Conservation (phyloP, 139 green algal genomes). For the Chlamydomonas schloesseri region DNA sequence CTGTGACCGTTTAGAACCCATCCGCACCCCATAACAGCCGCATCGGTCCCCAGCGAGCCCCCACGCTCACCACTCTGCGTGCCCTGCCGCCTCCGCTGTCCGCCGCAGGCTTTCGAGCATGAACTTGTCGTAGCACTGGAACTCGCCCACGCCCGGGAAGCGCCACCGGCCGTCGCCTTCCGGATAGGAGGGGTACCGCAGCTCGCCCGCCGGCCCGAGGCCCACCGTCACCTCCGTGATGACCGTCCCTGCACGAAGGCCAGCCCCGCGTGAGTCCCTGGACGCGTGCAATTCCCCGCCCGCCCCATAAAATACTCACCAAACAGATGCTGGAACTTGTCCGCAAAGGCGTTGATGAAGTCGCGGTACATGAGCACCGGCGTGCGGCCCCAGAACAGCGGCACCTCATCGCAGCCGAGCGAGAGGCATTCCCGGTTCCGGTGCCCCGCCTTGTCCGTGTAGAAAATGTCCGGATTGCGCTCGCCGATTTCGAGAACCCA, state of each 20-base stretch:
- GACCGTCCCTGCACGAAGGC: constrained; percentile 60
- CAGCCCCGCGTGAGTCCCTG: background rate
- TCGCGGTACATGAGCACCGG: constrained; percentile 94
- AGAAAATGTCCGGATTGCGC: constrained; percentile 95
- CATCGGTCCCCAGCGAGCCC: too few relatives aligned
- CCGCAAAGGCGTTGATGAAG: constrained; percentile 93
- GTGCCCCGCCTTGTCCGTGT: constrained; percentile 89
- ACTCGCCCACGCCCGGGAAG: constrained; percentile 98
- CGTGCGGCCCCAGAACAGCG: constrained; percentile 88
- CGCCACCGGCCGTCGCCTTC: constrained; percentile 94
- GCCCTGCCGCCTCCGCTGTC: constrained; percentile 76
- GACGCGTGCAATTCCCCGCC: too few relatives aligned
- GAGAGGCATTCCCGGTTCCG: constrained; percentile 96
- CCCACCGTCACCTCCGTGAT: constrained; percentile 96
- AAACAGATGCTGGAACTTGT: constrained; percentile 80
- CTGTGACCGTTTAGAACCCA: too few relatives aligned
- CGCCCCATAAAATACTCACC: constrained; percentile 37
- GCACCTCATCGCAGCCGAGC: constrained; percentile 89
- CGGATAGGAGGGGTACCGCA: constrained; percentile 98
- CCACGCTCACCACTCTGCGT: constrained; percentile 85
- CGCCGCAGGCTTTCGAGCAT: constrained; percentile 88
- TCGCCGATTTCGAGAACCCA: constrained; percentile 95
- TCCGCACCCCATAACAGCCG: too few relatives aligned
- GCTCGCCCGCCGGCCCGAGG: constrained; percentile 95
- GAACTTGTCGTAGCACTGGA: constrained; percentile 99